Evolutionary conservation across 108 stramenopile species (phyloP).

Genomic region (Pseudonitzschia pungens): DNA sequence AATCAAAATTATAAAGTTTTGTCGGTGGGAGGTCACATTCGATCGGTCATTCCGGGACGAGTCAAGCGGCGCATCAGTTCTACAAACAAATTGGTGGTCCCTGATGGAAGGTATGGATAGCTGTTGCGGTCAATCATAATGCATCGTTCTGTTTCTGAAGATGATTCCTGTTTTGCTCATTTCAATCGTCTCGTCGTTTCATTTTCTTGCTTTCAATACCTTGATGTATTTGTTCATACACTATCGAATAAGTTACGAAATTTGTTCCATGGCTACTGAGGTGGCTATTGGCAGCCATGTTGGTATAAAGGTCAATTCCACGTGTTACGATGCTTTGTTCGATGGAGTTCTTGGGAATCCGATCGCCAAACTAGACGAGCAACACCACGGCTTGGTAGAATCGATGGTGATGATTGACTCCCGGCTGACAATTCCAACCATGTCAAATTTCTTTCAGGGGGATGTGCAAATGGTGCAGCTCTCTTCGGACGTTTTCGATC

Average conservation of each 20-base stretch:
- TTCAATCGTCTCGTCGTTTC: too few relatives aligned
- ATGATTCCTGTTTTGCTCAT: not conserved
- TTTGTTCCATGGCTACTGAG: not conserved
- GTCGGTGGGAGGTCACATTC: constrained; percentile 9
- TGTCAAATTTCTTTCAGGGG: not conserved
- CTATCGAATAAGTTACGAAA: not conserved
- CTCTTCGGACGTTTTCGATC: not conserved
- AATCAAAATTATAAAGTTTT: constrained; percentile 13
- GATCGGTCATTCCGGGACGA: constrained; percentile 13
- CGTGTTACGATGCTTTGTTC: constrained; percentile 4
- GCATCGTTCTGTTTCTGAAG: not conserved
- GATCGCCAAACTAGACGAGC: not conserved
- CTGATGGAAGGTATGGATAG: not conserved
- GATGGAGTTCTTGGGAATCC: constrained; percentile 6
- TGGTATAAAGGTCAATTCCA: not conserved
- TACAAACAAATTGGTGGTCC: not conserved
- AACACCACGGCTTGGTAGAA: not conserved
- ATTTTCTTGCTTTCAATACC: too few relatives aligned
- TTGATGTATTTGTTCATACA: not conserved
- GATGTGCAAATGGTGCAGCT: not conserved
- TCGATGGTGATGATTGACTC: not conserved
- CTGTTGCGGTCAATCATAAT: not conserved
- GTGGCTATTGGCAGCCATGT: not conserved
- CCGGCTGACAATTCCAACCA: not conserved
- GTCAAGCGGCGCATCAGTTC: not conserved